These are phyloP conservation scores for Liquidambar formosana DNA, from an alignment of 164 flowering plant genomes.

Conservation along the genomic window DNA sequence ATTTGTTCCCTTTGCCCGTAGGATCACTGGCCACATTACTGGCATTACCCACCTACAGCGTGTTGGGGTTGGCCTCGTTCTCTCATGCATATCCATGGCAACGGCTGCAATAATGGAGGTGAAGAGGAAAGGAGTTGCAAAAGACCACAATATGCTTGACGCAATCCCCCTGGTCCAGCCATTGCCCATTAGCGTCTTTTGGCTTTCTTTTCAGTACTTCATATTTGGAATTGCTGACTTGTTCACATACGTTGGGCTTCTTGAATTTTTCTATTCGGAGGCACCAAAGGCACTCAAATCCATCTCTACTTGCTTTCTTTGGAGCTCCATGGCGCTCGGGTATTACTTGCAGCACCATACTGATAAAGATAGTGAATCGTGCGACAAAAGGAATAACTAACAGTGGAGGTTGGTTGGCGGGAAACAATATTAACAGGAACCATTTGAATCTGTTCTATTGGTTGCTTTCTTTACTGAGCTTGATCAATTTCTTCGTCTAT, in stretches of 20 bases:
- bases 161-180: slow-evolving; percentile 42
- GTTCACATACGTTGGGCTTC: slow-evolving; percentile 54
- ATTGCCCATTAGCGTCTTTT: slow-evolving; percentile 44
- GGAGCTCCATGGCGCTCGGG: slow-evolving; percentile 57
- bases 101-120: slow-evolving; percentile 45
- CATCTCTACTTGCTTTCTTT: slow-evolving; percentile 46
- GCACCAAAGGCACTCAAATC: slow-evolving; percentile 47
- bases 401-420: slow-evolving; percentile 53
- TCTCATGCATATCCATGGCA: slow-evolving; percentile 49
- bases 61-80: slow-evolving; percentile 49
- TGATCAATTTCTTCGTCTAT: slow-evolving; percentile 42
- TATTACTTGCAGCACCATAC: slow-evolving; percentile 47
- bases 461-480: slow-evolving; percentile 46
- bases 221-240: slow-evolving; percentile 60
- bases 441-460: slow-evolving; percentile 56
- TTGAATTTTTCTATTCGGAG: slow-evolving; percentile 58
- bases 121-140: slow-evolving; percentile 37
- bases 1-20: slow-evolving; percentile 34
- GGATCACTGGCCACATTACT: slow-evolving; percentile 41
- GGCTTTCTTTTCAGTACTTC: slow-evolving; percentile 57
- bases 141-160: slow-evolving; percentile 39
- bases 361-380: slow-evolving; percentile 44
- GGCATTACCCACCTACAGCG: slow-evolving; percentile 61
- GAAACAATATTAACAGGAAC: slow-evolving; percentile 51
- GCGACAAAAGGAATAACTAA: slow-evolving; percentile 31